Base-by-base conservation (phyloP, 73 alveolate genomes). In the Durusdinium trenchii region DNA sequence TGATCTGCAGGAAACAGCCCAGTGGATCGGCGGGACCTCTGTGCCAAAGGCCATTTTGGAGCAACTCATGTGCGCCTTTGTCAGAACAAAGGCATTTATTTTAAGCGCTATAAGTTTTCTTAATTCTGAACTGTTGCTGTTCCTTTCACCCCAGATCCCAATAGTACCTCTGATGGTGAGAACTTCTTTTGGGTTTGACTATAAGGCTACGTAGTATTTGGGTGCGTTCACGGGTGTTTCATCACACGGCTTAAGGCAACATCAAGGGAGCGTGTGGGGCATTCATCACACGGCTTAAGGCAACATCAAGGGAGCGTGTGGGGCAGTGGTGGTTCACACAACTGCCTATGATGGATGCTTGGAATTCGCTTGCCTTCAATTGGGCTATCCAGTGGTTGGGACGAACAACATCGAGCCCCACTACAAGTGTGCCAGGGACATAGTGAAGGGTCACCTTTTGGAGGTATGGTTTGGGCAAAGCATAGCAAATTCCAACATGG, bases 271-370 rank as follows among this genome's bases (percentile, higher is more conserved):
- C 20, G 6, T 12, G 5, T 5, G 38, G 78, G 20, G 20, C n/a
- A n/a, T 14, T 14, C 20, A 9, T 62, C 32, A 4, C 43, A 14
- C 78, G 42, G 78, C 38, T 62, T 35, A 23, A 62, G 78, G 78
- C 38, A 51, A 28, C 30, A 30, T 48, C 26, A 38, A 36, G 84
- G 6, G 38, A 6, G 3, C 26, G 52, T 38, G 38, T 71, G 84
- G 84, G 26, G 51, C 84, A 7, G 48, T 71, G 48, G 84, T 71
- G 48, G 51, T 71, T 6, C 84, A 71, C 51, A 48, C 84, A 35
- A 71, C 84, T 48, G 32, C 84, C 84, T 71, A 71, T 36, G 84
- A 71, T 28, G 84, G 52, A 71, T 71, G 84, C 84, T 48, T 71
- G 48, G 84, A 71, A 51, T 51, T 71, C 3, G 84, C 84, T 71